Base-by-base conservation (phyloP, 331 rosid species). In the Pyrus hybrid region DNA sequence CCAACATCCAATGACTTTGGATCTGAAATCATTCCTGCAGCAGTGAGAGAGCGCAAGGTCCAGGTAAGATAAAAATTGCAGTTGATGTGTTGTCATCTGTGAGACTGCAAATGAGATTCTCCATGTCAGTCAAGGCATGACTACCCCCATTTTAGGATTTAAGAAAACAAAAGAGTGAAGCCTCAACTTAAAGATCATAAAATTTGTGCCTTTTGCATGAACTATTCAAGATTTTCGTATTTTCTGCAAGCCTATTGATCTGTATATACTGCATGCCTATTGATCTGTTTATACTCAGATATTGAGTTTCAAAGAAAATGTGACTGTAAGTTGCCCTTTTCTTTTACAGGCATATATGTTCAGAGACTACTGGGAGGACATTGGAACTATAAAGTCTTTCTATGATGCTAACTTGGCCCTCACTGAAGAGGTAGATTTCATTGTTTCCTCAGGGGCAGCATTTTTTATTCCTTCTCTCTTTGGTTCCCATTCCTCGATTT, bases 331-430 rank as follows among this genome's bases (percentile, higher is more conserved):
- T 51, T 22, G 18, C 6, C 5, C 25, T 65, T 75, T 80, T 32
- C 68, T 74, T 74, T 81, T 43, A 63, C 87, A 94, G 97, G 96
- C 96, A 64, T 90, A 85, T 83, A 81, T 89, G 72, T 94, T 94
- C 84, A 84, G 81, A 76, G 97, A 93, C 71, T 94, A 94, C 71
- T 94, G 99, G 99, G 97, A 94, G n/a, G n/a, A n/a, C n/a, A n/a
- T n/a, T n/a, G n/a, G n/a, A n/a, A n/a, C n/a, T n/a, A n/a, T n/a
- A n/a, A n/a, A n/a, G n/a, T n/a, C n/a, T n/a, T n/a, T n/a, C n/a
- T n/a, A n/a, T 80, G 92, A 92, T 65, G 99, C 97, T 18, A 94
- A 90, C 89, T 77, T 92, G 83, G 93, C 96, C 79, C 97, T 94
- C 18, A 79, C 92, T 21, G 93, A 89, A 57, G 83, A 90, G 96